Base-by-base conservation (phyloP, 768 basidiomycete genomes). In the Mrakia blollopis region DNA sequence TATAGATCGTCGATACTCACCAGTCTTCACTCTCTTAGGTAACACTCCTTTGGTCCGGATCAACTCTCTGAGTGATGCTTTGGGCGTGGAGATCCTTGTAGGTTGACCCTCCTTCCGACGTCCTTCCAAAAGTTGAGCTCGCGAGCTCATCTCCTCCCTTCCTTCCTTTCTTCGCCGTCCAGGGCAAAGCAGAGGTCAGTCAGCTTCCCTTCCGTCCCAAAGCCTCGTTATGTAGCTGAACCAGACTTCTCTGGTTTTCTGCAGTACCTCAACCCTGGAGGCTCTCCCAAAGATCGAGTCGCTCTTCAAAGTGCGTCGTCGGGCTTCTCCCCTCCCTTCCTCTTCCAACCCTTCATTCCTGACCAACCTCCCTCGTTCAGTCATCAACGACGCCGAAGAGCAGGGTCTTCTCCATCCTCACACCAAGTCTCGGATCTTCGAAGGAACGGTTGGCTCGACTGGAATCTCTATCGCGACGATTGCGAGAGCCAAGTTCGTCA, bases 201-300 rank as follows among this genome's bases (percentile, higher is more conserved):
- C 39, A 23, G 7, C 1, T 11, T 41, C 18, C 47, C 47, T 18
- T 14, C 62, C 62, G 63, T 41, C 62, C 32, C 9, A 14, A 10
- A 21, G 13, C 11, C 14, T 32, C 37, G 60, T 32, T 14, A 13
- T 65, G 41, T 10, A 14, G 21, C 30, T 73, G n/a, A 30, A 72
- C 30, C 39, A n/a, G n/a, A n/a, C n/a, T 0, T 18, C 3, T 41
- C 9, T 13, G 0, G 10, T 44, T 21, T 21, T 37, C 75, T 72
- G 14, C 80, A 98, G 93, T 99, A 91, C 82, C 82, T 98, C 78
- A 99, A 99, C 83, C 96, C 97, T 0, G 96, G 96, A 35, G 97
- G 97, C 57, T 98, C 95, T 73, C 92, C 98, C 70, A 99, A 99
- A 83, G 97, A 99, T 83, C 89, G 97, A 41, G 96, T 98, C n/a